A percentile compares a stretch with the other conserved stretches of the same genome.
Evolutionary conservation across 2,329 filamentous ascomycete genomes (phyloP).

Genomic region (Mollisiaceae sp.): DNA sequence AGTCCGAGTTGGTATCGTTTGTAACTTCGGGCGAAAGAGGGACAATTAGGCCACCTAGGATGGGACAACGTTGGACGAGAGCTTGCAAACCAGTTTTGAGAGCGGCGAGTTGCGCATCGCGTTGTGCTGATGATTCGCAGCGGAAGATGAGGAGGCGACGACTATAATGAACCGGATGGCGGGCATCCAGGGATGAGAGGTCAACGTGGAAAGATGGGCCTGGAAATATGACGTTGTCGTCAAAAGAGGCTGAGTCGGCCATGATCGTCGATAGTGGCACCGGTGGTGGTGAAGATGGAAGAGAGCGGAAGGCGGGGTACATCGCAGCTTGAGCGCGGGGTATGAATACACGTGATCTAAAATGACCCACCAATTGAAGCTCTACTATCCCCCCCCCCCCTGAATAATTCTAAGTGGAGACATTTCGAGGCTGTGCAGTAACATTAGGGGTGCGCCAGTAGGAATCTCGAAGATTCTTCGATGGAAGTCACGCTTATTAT

Average conservation of each 20-base stretch:
- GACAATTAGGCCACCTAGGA: slow-evolving; percentile 22
- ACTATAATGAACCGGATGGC: slow-evolving; percentile 27
- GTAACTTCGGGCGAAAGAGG: slow-evolving; percentile 6
- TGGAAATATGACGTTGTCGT: slow-evolving; percentile 19
- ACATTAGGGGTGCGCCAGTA: slow-evolving; percentile 10
- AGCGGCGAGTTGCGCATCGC: slow-evolving; percentile 24
- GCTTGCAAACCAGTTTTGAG: slow-evolving; percentile 24
- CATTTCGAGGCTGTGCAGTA: slow-evolving; percentile 2
- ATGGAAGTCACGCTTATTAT: background rate
- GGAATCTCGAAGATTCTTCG: slow-evolving; percentile 11
- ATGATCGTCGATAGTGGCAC: background rate
- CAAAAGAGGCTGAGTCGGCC: slow-evolving; percentile 11
- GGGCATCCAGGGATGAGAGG: slow-evolving; percentile 23
- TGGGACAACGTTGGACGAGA: slow-evolving; percentile 26
- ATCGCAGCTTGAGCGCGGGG: no score
- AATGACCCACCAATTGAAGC: no score
- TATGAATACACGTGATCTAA: no score
- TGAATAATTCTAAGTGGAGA: background rate
- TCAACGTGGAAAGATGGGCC: slow-evolving; percentile 29
- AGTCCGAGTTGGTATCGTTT: slow-evolving; percentile 12
- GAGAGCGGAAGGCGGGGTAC: no score
- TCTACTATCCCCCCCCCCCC: background rate
- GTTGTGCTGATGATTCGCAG: slow-evolving; percentile 20
- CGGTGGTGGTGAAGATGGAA: no score
- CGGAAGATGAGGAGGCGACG: slow-evolving; percentile 26